Base-by-base conservation (phyloP, 495 filamentous ascomycete genomes). In the Penicillium bialowiezense region DNA sequence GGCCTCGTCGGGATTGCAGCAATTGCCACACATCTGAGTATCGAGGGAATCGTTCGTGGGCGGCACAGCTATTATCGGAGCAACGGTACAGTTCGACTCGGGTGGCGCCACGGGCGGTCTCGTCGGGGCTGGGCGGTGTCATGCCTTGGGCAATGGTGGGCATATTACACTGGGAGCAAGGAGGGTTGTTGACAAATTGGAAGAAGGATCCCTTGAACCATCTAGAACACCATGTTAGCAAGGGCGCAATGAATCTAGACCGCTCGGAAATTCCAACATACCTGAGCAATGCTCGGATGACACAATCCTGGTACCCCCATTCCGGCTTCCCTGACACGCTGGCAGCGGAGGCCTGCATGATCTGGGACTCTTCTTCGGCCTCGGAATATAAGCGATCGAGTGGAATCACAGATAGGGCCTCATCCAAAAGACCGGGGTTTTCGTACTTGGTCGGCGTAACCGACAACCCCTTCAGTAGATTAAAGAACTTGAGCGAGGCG, bases 251-350 rank as follows among this genome's bases (percentile, higher is more conserved):
- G 15, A 32, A 41, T 48, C 45, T 48, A 48, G 47, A 32, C 49
- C 50, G 26, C 2, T 31, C 10, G 44, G 15, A 13, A 17, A 33
- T 28, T 40, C 15, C 12, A 45, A 68, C 64, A 47, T 56, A 72
- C 90, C 83, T 91, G 50, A 97, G 70, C 50, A 99, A 74, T 50
- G 93, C 88, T 58, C 87, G 83, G 56, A 99, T 86, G 24, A 97
- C 89, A 73, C 92, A 99, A 73, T 99, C 93, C 68, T 97, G 95
- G 60, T 97, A 96, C 12, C 90, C 91, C 95, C 95, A 99, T 78
- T 93, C 89, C 13, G 92, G 81, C 58, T 86, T 88, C 40, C 85
- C 80, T 2, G 86, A 88, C 62, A 96, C 79, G 55, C 88, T 92
- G 57, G 85, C 87, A 8, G 93, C 92, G 63, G 92, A 81, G 1